Base-by-base conservation (phyloP, 2,329 filamentous ascomycete genomes). In the Nothophaeocryptopus gaeumannii region DNA sequence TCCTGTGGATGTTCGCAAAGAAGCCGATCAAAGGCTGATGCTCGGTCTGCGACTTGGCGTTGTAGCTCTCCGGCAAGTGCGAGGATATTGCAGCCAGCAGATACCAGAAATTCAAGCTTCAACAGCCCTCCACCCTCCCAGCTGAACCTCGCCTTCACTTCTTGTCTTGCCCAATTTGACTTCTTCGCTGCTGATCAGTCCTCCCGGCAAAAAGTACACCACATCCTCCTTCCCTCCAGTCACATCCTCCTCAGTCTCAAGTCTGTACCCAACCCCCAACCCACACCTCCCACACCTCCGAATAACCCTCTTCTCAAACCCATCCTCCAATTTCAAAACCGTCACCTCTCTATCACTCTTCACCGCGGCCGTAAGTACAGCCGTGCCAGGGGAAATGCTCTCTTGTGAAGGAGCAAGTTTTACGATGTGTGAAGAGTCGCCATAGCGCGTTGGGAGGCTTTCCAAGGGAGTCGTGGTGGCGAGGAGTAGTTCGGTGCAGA, bases 291-390 rank as follows among this genome's bases (percentile, higher is more conserved):
- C 76, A 67, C 85, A 88, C 15, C 78, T 72, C 55, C 80, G 71
- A 4, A 81, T 58, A 49, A 78, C 72, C 13, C 85, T 69, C 71
- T 85, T 86, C 71, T 88, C 85, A 54, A 86, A 86, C 5, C 84
- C 85, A 51, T 85, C 80, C 8, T 69, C 65, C 4, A 66, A 53
- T 30, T 63, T 62, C 14, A 67, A 44, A 2, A 69, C 49, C 5
- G 51, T 48, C 7, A 55, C 13, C 13, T 48, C 45, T 2, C 54
- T 48, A 8, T 58, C 55, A 30, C 53, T 14, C 5, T 39, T 39
- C 2, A 58, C 41, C 5, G 54, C 45, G 29, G 5, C 40, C n/a
- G 54, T 53, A n/a, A 58, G 40, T 26, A 61, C 58, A 15, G 56
- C 47, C 16, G 51, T 45, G 38, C 60, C 50, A 8, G 55, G 40